A percentile compares a stretch with the other conserved stretches of the same genome.
Evolutionary conservation across 2,329 filamentous ascomycete genomes (phyloP).

Genomic region (Didymellaceae sp.): DNA sequence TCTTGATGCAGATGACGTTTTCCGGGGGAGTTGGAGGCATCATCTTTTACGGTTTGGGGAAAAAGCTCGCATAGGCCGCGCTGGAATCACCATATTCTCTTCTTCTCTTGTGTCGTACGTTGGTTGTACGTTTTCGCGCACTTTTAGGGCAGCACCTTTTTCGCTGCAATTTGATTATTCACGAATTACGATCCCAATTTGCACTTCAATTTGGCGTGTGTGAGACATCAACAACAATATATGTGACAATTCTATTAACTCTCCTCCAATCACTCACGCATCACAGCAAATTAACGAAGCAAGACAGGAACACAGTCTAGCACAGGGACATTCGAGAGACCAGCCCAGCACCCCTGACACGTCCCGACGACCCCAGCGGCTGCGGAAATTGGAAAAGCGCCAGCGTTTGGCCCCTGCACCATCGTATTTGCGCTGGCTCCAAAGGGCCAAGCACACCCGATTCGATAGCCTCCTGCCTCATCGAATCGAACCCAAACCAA

Average conservation of each 20-base stretch:
- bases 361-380: slow-evolving; percentile 5
- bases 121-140: slow-evolving; percentile 31
- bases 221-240: background rate
- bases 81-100: slow-evolving; percentile 15
- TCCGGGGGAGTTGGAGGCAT: slow-evolving; percentile 12
- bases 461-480: slow-evolving; percentile 15
- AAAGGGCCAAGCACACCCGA: slow-evolving; percentile 3
- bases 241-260: slow-evolving; percentile 6
- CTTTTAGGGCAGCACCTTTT: slow-evolving; percentile 17
- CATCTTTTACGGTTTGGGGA: slow-evolving; percentile 15
- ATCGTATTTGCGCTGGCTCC: background rate
- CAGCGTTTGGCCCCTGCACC: slow-evolving; percentile 7
- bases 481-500: no score
- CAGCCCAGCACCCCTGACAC: slow-evolving; percentile 12
- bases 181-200: slow-evolving; percentile 21
- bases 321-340: slow-evolving; percentile 1
- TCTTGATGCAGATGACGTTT: slow-evolving; percentile 13
- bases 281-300: background rate
- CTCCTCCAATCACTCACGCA: background rate
- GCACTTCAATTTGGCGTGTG: slow-evolving; percentile 5
- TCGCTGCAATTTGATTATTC: slow-evolving; percentile 20
- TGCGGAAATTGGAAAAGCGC: slow-evolving; percentile 15
- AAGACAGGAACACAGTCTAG: background rate
- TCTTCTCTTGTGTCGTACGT: slow-evolving; percentile 27
- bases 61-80: slow-evolving; percentile 18